Evolutionary conservation across 495 filamentous ascomycete genomes (phyloP).

Genomic region (Neurospora sublineolata): DNA sequence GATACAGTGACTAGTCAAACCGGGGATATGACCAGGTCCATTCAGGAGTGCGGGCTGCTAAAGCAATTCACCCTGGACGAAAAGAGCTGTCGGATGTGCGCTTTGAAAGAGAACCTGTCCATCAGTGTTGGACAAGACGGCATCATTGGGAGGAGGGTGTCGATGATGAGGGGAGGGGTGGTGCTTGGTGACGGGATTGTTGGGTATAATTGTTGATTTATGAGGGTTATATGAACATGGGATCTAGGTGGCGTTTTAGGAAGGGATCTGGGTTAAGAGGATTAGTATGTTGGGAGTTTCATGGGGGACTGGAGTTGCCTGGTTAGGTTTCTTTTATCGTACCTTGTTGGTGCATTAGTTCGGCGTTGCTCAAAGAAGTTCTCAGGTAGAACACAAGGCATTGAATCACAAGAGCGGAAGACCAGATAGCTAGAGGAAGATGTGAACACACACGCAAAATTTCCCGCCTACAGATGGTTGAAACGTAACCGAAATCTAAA

Average conservation of each 20-base stretch:
- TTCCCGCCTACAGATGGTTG: background rate
- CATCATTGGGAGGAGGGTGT: slow-evolving; percentile 37
- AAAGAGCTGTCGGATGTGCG: background rate
- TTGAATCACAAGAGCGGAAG: background rate
- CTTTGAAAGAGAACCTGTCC: slow-evolving; percentile 23
- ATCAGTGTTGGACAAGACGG: slow-evolving; percentile 31
- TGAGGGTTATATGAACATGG: background rate
- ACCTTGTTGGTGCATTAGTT: background rate
- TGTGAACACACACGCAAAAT: background rate
- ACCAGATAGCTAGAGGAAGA: background rate
- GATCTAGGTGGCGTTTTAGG: background rate
- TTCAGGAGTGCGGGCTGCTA: slow-evolving; percentile 24
- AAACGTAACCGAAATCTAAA: background rate
- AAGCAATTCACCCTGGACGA: slow-evolving; percentile 17
- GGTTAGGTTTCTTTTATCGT: background rate
- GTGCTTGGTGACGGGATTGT: slow-evolving; percentile 35
- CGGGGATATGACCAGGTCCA: slow-evolving; percentile 25
- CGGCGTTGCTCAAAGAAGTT: background rate
- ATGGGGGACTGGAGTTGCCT: background rate
- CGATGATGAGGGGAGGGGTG: slow-evolving; percentile 19
- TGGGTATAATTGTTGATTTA: slow-evolving; percentile 27
- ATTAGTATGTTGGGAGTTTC: background rate
- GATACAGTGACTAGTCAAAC: slow-evolving; percentile 16
- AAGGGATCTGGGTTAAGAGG: background rate
- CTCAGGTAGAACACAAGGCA: background rate